Base-by-base conservation (phyloP, 495 filamentous ascomycete genomes). In the Penicillium waksmanii region DNA sequence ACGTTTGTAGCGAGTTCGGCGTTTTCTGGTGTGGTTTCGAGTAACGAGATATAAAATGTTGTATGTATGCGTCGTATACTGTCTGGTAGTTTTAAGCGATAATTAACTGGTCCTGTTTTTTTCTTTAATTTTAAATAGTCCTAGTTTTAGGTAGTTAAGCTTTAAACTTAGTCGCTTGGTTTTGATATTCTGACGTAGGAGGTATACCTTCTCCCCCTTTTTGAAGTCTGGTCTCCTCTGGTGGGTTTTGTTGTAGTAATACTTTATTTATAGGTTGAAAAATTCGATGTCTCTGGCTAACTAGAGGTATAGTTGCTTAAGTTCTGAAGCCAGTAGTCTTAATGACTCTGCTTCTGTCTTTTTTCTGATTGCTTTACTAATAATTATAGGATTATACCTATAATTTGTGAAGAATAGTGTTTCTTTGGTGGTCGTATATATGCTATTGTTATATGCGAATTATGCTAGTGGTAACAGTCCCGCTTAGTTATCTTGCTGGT, bases 401-500 rank as follows among this genome's bases (percentile, higher is more conserved):
- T 65, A 48, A 17, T 70, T 65, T 0, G 35, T 19, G 19, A 61
- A 69, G 53, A 70, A 73, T 19, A 44, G 61, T 2, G 51, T 59
- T n/a, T 58, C 4, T 19, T 38, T 43, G 2, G 43, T 59, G 0
- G 10, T 38, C 51, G 5, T 11, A 13, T 38, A 13, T 19, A 36
- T 40, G 0, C 11, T 15, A 6, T 66, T 66, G 35, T 75, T 74
- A 21, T 62, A 56, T 6, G 62, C 52, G 40, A 76, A 73, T 38
- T 77, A 17, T 13, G 62, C 60, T 4, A 68, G 53, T 11, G 55
- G 65, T 17, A 73, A 40, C 50, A 55, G 64, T 38, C 57, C 46
- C 0, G 43, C 40, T 69, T 56, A 78, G 58, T 77, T 52, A 48
- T 73, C 46, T 27, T 77, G 63, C 3, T 58, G 46, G 55, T 70